Evolutionary conservation across 495 filamentous ascomycete species (phyloP).

Genomic region (Tuber umbilicatum): DNA sequence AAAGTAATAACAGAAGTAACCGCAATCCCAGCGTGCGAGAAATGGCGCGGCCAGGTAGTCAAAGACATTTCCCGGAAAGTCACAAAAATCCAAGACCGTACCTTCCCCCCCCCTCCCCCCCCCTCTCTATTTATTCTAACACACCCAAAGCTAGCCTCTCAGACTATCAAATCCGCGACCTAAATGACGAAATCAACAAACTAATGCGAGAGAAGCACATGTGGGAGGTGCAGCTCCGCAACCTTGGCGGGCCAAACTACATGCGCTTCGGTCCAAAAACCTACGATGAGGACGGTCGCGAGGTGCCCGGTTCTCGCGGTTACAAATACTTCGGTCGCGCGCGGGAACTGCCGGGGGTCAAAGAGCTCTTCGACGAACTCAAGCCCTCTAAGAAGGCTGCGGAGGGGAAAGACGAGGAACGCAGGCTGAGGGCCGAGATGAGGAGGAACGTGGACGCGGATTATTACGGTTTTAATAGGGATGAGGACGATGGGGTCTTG

Average conservation of each 20-base stretch:
- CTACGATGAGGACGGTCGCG: slow-evolving; percentile 84
- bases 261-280: slow-evolving; percentile 82
- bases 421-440: slow-evolving; percentile 58
- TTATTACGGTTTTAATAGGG: slow-evolving; percentile 91
- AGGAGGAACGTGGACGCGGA: slow-evolving; percentile 80
- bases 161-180: slow-evolving; percentile 94
- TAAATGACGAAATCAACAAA: slow-evolving; percentile 99
- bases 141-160: slow-evolving; percentile 53
- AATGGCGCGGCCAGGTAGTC: slow-evolving; percentile 96
- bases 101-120: background rate
- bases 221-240: slow-evolving; percentile 95
- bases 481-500: slow-evolving; percentile 84
- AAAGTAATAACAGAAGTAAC: slow-evolving; percentile 77
- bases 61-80: slow-evolving; percentile 97
- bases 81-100: slow-evolving; percentile 78
- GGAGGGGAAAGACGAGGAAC: slow-evolving; percentile 55
- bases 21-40: slow-evolving; percentile 81
- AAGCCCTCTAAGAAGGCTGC: slow-evolving; percentile 53
- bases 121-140: background rate
- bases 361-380: slow-evolving; percentile 87
- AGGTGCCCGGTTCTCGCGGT: slow-evolving; percentile 66
- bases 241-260: slow-evolving; percentile 92
- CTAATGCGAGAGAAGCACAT: slow-evolving; percentile 97
- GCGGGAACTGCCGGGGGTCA: slow-evolving; percentile 85
- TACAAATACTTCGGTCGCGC: slow-evolving; percentile 79